A percentile compares a stretch with the other conserved stretches of the same genome.
Conservation (phyloP, 2,329 filamentous ascomycete genomes). For the Alternaria brassicae region DNA sequence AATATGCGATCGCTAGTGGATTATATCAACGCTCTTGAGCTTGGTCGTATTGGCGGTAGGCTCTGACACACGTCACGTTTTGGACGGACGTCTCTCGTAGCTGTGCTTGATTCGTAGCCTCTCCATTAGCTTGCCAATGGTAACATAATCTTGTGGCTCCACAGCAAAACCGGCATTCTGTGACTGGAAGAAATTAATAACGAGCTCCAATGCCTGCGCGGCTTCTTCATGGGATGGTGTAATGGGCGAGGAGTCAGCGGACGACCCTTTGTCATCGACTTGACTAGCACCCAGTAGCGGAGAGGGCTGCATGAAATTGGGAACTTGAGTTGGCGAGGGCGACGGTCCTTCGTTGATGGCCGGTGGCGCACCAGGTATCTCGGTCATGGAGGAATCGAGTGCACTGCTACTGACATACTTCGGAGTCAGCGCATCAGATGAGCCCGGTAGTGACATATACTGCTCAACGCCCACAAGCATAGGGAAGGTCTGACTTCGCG, state of each 20-base stretch:
- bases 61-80: constrained; percentile 47
- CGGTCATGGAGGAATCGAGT: constrained; percentile 60
- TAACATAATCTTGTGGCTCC: constrained; percentile 78
- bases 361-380: constrained; percentile 50
- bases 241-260: constrained; percentile 58
- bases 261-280: constrained; percentile 27
- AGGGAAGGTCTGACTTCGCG: constrained; percentile 86
- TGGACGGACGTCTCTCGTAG: constrained; percentile 39
- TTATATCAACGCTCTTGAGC: constrained; percentile 38
- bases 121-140: constrained; percentile 82
- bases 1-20: constrained; percentile 41
- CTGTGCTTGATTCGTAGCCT: constrained; percentile 75
- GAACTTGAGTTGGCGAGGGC: constrained; percentile 43
- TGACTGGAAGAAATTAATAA: constrained; percentile 81
- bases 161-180: constrained; percentile 72
- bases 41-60: constrained; percentile 40
- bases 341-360: constrained; percentile 54
- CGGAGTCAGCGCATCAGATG: constrained; percentile 62
- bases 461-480: constrained; percentile 68
- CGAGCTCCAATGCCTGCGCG: constrained; percentile 77
- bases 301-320: constrained; percentile 57
- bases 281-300: constrained; percentile 50
- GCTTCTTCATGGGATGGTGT: constrained; percentile 84
- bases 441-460: constrained; percentile 59
- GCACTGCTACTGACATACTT: constrained; percentile 59